Percentiles rank a stretch among this genome's conserved stretches.
Conservation (phyloP, 2,329 filamentous ascomycete genomes). For the Arthroderma uncinatum region DNA sequence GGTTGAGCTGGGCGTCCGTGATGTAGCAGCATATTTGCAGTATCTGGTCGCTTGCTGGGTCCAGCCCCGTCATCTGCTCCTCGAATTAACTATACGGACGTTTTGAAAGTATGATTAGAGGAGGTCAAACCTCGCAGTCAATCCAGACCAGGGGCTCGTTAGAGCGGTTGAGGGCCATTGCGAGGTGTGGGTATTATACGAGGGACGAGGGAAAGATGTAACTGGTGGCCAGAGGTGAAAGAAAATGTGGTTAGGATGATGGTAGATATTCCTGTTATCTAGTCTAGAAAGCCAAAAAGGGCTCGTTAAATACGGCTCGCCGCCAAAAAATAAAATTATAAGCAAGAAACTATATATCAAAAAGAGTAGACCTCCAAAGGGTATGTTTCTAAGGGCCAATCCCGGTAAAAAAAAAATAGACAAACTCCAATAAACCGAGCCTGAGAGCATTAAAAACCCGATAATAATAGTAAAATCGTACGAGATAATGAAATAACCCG, state of each 20-base stretch:
- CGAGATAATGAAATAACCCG: neutral
- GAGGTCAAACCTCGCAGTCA: slow-evolving; percentile 52
- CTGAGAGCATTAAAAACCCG: neutral
- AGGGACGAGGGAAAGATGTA: neutral
- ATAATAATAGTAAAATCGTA: neutral
- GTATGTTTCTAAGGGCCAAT: neutral
- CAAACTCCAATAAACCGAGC: neutral
- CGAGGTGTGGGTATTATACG: neutral
- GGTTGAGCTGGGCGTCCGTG: slow-evolving; percentile 65
- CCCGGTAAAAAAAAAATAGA: neutral
- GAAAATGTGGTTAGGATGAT: neutral
- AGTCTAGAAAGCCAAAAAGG: neutral
- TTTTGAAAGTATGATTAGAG: neutral
- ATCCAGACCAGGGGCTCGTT: slow-evolving; percentile 72
- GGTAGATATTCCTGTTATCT: neutral
- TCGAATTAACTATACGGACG: neutral
- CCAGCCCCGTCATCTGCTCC: slow-evolving; percentile 76
- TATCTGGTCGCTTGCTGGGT: slow-evolving; percentile 68
- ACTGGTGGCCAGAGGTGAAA: too few species aligned
- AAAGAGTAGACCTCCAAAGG: neutral
- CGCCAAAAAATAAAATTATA: too few species aligned
- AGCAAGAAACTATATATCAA: neutral
- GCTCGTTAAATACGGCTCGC: too few species aligned
- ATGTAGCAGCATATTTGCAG: slow-evolving; percentile 88
- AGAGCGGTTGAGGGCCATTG: slow-evolving; percentile 40